Base-by-base conservation (phyloP, 1,139 yeast genomes). In the Pichia sp. region DNA sequence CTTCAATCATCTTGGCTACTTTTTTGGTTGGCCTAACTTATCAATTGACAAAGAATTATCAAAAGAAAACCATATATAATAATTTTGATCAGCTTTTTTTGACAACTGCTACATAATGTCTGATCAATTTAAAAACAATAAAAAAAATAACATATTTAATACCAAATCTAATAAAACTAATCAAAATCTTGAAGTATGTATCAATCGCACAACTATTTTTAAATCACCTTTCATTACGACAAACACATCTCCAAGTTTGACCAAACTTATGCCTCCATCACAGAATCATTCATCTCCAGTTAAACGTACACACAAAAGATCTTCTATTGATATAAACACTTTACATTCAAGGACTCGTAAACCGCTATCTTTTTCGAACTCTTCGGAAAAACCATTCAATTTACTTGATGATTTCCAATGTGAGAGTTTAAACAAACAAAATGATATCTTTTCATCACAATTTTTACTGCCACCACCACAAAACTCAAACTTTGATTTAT, bases 371-470 rank as follows among this genome's bases (percentile, higher is more conserved):
- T 40, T 48, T 27, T 13, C 22, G 35, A 35, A 16, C 24, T 12
- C 25, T 9, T 39, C 25, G 11, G 20, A 37, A 9, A 16, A 16
- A 12, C 4, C 45, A 2, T 53, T 55, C 8, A 56, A 51, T 46
- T 32, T 59, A 3, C 43, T 62, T 37, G 66, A 63, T 49, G 67
- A 63, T 46, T 62, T 59, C 43, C 62, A 59, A 32, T 20, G 38
- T 39, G 46, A 43, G 36, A 41, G 41, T 34, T 18, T n/a, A 11
- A 39, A 40, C 12, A 47, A 49, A 35, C 24, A 39, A 12, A 41
- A 39, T n/a, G 48, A 47, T 20, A 23, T 53, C 13, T 38, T 53
- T 24, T 24, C 47, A 12, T 39, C 48, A 12, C 48, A 49, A 4
- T 16, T 18, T 8, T 27, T 46, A 30, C 7, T 27, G 9, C 46